phyloP scores from a whole-genome alignment of 306 rosid genomes.

The Echinosophora koreensis region DNA sequence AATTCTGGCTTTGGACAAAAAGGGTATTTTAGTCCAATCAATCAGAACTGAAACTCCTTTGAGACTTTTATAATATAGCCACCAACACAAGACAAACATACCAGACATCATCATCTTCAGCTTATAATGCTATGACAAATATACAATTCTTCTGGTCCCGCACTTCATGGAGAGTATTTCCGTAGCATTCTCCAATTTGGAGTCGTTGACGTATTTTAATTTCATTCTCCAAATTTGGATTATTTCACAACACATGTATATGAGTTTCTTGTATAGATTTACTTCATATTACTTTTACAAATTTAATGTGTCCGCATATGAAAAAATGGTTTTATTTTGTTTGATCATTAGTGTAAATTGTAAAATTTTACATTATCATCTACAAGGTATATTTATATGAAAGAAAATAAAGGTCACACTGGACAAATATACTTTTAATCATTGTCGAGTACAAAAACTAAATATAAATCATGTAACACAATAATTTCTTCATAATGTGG shows the following conservation, averaged over 20 bases:
- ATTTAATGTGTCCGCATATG: background rate
- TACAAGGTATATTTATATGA: background rate
- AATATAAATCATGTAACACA: background rate
- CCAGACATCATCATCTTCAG: constrained; percentile 23
- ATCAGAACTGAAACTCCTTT: background rate
- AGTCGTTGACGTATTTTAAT: background rate
- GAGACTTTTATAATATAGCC: background rate
- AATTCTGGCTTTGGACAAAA: constrained; percentile 22
- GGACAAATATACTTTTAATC: constrained; percentile 3
- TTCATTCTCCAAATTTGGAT: background rate
- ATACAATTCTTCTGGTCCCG: background rate
- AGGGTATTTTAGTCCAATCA: constrained; percentile 13
- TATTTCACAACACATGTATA: background rate
- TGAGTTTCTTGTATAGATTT: background rate
- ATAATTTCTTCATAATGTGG: constrained; percentile 1
- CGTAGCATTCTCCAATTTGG: background rate
- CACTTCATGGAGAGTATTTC: constrained; percentile 4
- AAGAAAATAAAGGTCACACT: background rate
- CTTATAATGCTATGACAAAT: constrained; percentile 16
- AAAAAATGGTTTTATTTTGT: background rate
- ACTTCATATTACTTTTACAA: background rate
- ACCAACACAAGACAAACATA: constrained; percentile 28
- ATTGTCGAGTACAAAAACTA: background rate
- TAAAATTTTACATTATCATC: background rate
- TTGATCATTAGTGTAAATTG: background rate